These are phyloP conservation scores for Melanomma pulvis-pyrius DNA, from an alignment of 495 filamentous ascomycete species.

Conservation along the genomic window DNA sequence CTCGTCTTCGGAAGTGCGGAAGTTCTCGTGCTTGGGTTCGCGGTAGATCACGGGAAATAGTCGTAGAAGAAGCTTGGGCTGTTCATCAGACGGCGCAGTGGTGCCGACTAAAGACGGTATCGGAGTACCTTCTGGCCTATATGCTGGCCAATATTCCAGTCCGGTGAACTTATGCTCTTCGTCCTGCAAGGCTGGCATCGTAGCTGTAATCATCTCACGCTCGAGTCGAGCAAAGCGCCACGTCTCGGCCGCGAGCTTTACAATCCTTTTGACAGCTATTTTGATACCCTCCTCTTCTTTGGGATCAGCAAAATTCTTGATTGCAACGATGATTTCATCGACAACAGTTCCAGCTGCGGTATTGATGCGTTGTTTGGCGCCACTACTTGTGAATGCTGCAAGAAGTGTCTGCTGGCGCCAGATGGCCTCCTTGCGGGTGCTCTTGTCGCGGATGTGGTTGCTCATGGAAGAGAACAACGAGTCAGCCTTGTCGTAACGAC, in stretches of 20 bases:
- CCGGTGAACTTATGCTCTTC: slow-evolving; percentile 43
- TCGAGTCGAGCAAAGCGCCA: slow-evolving; percentile 67
- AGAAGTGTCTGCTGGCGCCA: slow-evolving; percentile 68
- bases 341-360: slow-evolving; percentile 63
- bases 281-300: slow-evolving; percentile 57
- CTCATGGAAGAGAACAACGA: slow-evolving; percentile 64
- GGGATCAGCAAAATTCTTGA: slow-evolving; percentile 62
- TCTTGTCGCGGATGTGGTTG: slow-evolving; percentile 64
- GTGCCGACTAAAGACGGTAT: slow-evolving; percentile 31
- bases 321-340: slow-evolving; percentile 62
- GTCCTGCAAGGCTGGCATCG: slow-evolving; percentile 54
- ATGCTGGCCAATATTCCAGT: slow-evolving; percentile 50
- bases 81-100: slow-evolving; percentile 28
- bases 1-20: slow-evolving; percentile 47
- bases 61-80: slow-evolving; percentile 50
- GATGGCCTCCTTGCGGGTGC: slow-evolving; percentile 62
- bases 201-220: slow-evolving; percentile 61
- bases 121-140: slow-evolving; percentile 42
- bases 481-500: slow-evolving; percentile 64
- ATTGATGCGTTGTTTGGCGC: slow-evolving; percentile 64
- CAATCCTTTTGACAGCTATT: slow-evolving; percentile 58
- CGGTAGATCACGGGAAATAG: slow-evolving; percentile 60
- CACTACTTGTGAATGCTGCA: slow-evolving; percentile 64
- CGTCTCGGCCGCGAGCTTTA: slow-evolving; percentile 66
- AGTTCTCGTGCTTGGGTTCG: slow-evolving; percentile 60